Conservation (phyloP, 176 grass and related monocot genomes). For the Puya raimondii region DNA sequence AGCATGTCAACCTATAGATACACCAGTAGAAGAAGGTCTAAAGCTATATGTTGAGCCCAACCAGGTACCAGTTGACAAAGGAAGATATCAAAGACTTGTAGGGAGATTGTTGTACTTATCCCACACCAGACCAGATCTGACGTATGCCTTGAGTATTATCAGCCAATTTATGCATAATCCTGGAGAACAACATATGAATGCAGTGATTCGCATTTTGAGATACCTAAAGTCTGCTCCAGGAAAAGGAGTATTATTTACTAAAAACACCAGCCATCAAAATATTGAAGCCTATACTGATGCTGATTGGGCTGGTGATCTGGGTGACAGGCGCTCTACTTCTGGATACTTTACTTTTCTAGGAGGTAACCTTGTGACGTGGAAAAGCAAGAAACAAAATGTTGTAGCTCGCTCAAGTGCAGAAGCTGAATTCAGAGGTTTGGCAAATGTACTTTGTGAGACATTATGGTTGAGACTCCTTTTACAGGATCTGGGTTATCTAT, state of each 20-base stretch:
- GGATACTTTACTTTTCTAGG: not conserved
- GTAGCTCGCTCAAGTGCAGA: not conserved
- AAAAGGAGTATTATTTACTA: constrained; percentile 1
- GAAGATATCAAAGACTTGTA: constrained; percentile 12
- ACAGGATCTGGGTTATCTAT: not conserved
- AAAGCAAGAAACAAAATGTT: constrained; percentile 1
- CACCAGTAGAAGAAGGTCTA: not conserved
- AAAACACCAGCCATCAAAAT: not conserved
- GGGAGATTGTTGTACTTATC: constrained; percentile 16
- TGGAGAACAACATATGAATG: not conserved
- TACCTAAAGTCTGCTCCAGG: constrained; percentile 6
- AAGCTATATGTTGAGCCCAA: not conserved
- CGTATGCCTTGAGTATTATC: constrained; percentile 5
- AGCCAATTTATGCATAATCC: constrained; percentile 14
- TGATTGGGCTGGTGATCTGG: not conserved
- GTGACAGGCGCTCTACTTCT: not conserved
- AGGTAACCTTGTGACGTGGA: not conserved
- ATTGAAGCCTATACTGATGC: constrained; percentile 11
- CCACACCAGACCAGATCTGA: constrained; percentile 5
- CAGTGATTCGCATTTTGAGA: constrained; percentile 1
- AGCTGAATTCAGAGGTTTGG: not conserved
- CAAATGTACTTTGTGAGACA: not conserved
- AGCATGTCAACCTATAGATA: not conserved
- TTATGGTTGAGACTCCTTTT: not conserved
- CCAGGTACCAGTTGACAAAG: not conserved